phyloP scores from a whole-genome alignment of 2,329 filamentous ascomycete genomes.

The Cladophialophora bantiana region DNA sequence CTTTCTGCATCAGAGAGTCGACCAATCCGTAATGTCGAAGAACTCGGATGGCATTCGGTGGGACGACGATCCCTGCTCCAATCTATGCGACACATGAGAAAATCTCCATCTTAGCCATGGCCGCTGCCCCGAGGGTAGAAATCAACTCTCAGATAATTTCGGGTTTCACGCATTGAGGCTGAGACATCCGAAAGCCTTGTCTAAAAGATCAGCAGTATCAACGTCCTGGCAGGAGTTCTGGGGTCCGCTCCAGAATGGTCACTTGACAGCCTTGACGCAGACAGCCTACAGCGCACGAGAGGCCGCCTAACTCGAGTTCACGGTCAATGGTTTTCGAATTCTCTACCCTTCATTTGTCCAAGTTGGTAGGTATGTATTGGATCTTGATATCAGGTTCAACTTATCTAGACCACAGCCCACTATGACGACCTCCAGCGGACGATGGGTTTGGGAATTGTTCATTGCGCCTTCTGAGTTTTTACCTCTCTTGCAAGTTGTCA shows the following conservation, averaged over 20 bases:
- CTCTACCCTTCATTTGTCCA: no score
- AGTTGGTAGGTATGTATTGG: no score
- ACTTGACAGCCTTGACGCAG: slow-evolving; percentile 1
- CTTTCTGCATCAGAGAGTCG: slow-evolving; percentile 9
- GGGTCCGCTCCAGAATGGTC: slow-evolving; percentile 6
- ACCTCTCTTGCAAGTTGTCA: no score
- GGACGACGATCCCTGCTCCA: slow-evolving; percentile 44
- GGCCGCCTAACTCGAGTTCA: not conserved
- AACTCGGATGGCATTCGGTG: slow-evolving; percentile 39
- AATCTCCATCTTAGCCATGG: no score
- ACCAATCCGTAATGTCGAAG: not conserved
- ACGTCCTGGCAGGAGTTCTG: not conserved
- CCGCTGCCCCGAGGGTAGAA: no score
- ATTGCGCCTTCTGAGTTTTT: no score
- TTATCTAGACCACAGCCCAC: no score
- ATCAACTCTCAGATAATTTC: not conserved
- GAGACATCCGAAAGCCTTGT: not conserved
- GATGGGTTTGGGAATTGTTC: no score
- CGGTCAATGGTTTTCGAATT: no score
- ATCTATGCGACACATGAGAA: slow-evolving; percentile 5
- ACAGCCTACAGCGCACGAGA: slow-evolving; percentile 1
- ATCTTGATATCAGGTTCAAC: no score
- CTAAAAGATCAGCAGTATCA: no score
- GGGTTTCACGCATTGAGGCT: not conserved
- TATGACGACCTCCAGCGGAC: no score